Conservation (phyloP, 2,329 filamentous ascomycete genomes). For the Aureobasidium subglaciale region DNA sequence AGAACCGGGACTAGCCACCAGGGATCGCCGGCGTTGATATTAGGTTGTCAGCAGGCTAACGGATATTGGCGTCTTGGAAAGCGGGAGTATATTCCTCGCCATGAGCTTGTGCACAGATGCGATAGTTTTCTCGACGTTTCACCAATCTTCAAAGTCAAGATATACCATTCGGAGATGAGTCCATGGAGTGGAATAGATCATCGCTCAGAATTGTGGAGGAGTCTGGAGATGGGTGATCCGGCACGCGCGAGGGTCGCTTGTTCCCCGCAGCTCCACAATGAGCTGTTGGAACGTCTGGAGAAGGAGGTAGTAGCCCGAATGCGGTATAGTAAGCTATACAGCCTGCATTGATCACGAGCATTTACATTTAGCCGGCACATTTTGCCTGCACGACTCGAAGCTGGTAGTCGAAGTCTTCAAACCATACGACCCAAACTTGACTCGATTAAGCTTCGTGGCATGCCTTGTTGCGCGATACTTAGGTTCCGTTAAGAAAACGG, state of each 20-base stretch:
- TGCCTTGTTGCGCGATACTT: not conserved
- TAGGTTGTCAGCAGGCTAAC: constrained; percentile 4
- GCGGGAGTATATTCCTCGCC: not conserved
- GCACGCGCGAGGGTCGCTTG: not conserved
- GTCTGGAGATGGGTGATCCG: constrained; percentile 1
- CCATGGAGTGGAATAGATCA: not conserved
- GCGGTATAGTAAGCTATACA: not conserved
- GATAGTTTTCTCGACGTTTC: not conserved
- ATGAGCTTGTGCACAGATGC: not conserved
- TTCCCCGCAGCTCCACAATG: not conserved
- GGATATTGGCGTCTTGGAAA: not conserved
- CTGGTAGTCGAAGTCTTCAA: not conserved
- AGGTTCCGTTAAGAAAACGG: not conserved
- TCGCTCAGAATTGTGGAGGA: constrained; percentile 8
- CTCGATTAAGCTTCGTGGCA: constrained; percentile 11
- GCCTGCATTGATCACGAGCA: constrained; percentile 1
- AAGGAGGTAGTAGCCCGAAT: not conserved
- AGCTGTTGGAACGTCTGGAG: constrained; percentile 5
- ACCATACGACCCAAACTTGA: not conserved
- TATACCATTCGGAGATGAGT: not conserved
- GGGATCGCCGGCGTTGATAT: constrained; percentile 12
- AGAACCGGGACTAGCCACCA: not conserved
- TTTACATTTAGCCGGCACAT: constrained; percentile 2
- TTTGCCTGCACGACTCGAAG: constrained; percentile 4
- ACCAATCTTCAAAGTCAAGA: not conserved